phyloP scores from a whole-genome alignment of 768 basidiomycete genomes.

The Russula sp. region DNA sequence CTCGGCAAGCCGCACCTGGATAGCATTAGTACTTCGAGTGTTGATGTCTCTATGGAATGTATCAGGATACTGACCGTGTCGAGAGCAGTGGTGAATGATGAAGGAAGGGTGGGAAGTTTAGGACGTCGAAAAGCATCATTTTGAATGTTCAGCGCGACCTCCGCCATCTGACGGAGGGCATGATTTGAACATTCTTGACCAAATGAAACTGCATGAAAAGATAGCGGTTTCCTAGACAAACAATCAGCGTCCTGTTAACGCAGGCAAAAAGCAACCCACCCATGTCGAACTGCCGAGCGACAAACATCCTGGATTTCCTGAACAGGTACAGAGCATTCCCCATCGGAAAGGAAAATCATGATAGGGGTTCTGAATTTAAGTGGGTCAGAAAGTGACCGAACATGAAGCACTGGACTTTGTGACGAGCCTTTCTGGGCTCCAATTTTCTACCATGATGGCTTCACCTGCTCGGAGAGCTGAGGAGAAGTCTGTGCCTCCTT shows the following conservation, averaged over 20 bases:
- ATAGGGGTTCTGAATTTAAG: constrained; percentile 44
- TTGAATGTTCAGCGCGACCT: constrained; percentile 50
- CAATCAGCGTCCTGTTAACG: neutral
- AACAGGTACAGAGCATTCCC: constrained; percentile 45
- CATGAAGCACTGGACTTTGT: neutral
- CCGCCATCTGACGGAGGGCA: constrained; percentile 49
- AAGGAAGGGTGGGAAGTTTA: constrained; percentile 1
- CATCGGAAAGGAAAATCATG: constrained; percentile 58
- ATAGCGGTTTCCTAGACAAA: constrained; percentile 48
- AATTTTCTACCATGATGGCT: constrained; percentile 43
- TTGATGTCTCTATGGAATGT: too few relatives aligned
- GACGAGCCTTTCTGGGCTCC: constrained; percentile 50
- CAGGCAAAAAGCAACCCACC: constrained; percentile 36
- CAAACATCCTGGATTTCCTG: constrained; percentile 42
- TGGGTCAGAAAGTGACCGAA: neutral
- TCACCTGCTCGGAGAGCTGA: constrained; percentile 42
- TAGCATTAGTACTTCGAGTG: neutral
- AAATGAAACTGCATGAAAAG: constrained; percentile 59
- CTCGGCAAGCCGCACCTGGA: constrained; percentile 51
- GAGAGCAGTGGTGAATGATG: constrained; percentile 47
- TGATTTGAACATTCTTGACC: constrained; percentile 38
- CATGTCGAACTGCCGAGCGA: constrained; percentile 43
- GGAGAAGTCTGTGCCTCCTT: constrained; percentile 46
- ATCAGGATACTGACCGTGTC: constrained; percentile 1
- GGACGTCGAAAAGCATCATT: constrained; percentile 43